These are phyloP conservation scores for Dictyostelium brefeldianum DNA, from an alignment of 78 protist genomes.

Conservation along the genomic window DNA sequence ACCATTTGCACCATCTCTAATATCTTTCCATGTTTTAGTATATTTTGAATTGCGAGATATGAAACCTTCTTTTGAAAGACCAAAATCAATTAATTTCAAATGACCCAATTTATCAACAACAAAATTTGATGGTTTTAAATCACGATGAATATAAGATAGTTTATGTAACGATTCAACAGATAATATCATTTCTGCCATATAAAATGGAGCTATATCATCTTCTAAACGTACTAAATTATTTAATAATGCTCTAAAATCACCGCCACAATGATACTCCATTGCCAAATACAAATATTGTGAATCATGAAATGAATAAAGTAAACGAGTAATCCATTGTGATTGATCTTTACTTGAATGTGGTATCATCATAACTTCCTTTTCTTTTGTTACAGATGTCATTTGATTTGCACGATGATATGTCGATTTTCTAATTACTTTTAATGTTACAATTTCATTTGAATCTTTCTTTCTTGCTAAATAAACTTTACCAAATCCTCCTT, in stretches of 20 bases:
- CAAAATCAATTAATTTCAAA: constrained; percentile 95
- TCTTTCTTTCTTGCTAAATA: constrained; percentile 71
- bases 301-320: constrained; percentile 79
- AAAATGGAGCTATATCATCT: constrained; percentile 88
- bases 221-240: constrained; percentile 48
- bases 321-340: constrained; percentile 71
- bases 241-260: constrained; percentile 88
- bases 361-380: constrained; percentile 76
- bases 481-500: constrained; percentile 78
- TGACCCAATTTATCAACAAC: constrained; percentile 92
- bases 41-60: constrained; percentile 58
- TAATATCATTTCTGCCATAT: constrained; percentile 89
- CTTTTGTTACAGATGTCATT: constrained; percentile 63
- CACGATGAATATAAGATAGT: constrained; percentile 91
- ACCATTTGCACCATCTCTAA: not conserved
- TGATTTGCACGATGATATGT: constrained; percentile 68
- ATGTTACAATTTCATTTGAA: constrained; percentile 55
- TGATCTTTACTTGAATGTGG: constrained; percentile 52
- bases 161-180: constrained; percentile 89
- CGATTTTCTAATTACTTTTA: constrained; percentile 56
- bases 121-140: constrained; percentile 95
- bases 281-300: constrained; percentile 74
- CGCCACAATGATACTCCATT: constrained; percentile 90
- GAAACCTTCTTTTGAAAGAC: constrained; percentile 91
- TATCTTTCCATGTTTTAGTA: constrained; percentile 46